Base-by-base conservation (phyloP, 305 asterid genomes). In the Vinca major region DNA sequence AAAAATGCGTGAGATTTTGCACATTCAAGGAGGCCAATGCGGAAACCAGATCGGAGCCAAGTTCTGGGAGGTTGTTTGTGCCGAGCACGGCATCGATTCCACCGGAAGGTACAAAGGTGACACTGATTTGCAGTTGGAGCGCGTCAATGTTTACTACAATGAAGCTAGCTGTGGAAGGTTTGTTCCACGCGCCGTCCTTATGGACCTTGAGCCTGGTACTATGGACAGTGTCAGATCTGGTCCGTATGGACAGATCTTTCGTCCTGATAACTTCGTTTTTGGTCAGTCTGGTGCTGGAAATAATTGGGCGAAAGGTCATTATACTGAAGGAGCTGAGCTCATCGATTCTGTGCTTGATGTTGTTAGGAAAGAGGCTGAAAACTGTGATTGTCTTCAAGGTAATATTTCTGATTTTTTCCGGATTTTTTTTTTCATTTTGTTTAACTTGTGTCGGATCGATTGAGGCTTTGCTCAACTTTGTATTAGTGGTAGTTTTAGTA, bases 11-110 rank as follows among this genome's bases (percentile, higher is more conserved):
- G 92, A 86, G 81, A 86, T 86, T 69, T 67, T 86, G 66, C 92
- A 86, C 76, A 86, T 84, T 63, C 92, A 84, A 64, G 92, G 86
- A 16, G 92, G 92, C 44, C 92, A 86, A 66, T 86, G 92, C 76
- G 92, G 92, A 63, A 86, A 86, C 86, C 92, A 86, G 69, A 86
- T 86, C 66, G 91, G 88, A 43, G 83, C 91, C 0, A 86, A 78
- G 71, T 80, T 80, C 74, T 80, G 85, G 85, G 85, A 80, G 57
- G 85, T 81, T 5, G 80, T 81, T 9, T 86, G 91, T 63, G 91
- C 88, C 10, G 91, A 86, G 80, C 91, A 86, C 81, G 92, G 92
- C 52, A 86, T 86, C 36, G 92, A 86, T 68, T 65, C 89, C 63
- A 86, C 92, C 70, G 92, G 92, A 33, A 80, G 88, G 36, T 86